phyloP scores from a whole-genome alignment of 176 grass and related monocot genomes.

The Stipa capillata region DNA sequence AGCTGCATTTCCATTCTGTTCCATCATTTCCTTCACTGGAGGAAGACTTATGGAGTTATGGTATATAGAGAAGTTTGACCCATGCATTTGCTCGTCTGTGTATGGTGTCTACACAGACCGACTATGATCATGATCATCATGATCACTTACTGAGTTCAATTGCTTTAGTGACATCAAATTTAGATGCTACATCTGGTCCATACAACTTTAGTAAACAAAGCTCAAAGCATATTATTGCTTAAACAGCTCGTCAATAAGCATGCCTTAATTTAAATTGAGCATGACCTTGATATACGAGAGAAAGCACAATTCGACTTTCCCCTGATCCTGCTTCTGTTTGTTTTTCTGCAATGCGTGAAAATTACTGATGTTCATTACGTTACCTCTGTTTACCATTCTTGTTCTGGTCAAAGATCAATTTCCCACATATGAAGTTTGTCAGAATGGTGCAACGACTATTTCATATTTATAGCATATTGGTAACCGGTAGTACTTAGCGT shows the following conservation, averaged over 20 bases:
- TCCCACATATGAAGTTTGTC: neutral
- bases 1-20: conserved; percentile 20
- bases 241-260: neutral
- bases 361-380: too few species aligned
- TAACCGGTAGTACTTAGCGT: neutral
- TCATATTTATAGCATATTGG: neutral
- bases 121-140: neutral
- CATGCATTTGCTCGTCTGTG: neutral
- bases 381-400: neutral
- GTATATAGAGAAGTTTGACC: conserved; percentile 9
- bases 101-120: neutral
- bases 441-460: neutral
- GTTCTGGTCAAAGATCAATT: neutral
- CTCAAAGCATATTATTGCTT: neutral
- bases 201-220: neutral
- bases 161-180: neutral
- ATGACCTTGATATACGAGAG: neutral
- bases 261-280: neutral
- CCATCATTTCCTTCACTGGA: conserved; percentile 36
- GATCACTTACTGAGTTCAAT: neutral
- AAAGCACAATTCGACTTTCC: neutral
- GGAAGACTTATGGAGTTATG: conserved; percentile 29
- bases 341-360: too few species aligned
- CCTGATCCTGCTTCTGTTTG: neutral
- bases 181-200: neutral